These are phyloP conservation scores for Aegilops bicornis DNA, from an alignment of 176 grass and related monocot genomes.

Conservation along the genomic window DNA sequence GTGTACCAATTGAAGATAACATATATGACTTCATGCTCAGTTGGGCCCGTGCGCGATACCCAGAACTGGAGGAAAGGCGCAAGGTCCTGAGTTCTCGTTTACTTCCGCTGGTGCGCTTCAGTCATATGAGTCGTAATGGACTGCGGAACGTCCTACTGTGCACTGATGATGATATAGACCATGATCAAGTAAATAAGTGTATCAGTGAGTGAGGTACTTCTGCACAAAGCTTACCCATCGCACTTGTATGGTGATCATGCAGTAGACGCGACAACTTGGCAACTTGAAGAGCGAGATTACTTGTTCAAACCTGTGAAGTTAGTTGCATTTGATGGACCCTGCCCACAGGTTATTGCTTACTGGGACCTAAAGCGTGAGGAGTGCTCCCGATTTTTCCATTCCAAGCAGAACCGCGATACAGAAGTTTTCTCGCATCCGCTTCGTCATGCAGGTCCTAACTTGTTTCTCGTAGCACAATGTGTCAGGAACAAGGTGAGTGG, in stretches of 20 bases:
- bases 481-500: not conserved
- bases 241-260: slow-evolving; percentile 55
- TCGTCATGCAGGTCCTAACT: not conserved
- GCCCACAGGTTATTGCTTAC: slow-evolving; percentile 69
- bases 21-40: slow-evolving; percentile 66
- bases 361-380: slow-evolving; percentile 80
- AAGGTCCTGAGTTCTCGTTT: slow-evolving; percentile 59
- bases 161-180: slow-evolving; percentile 36
- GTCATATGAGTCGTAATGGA: slow-evolving; percentile 59
- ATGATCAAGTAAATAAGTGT: slow-evolving; percentile 56
- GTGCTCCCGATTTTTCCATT: not conserved
- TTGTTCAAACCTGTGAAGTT: slow-evolving; percentile 68
- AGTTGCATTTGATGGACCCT: slow-evolving; percentile 64
- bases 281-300: slow-evolving; percentile 59
- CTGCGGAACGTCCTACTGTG: slow-evolving; percentile 59
- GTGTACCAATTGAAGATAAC: slow-evolving; percentile 67
- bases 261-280: slow-evolving; percentile 31
- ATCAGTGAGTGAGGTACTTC: slow-evolving; percentile 67
- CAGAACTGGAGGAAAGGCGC: slow-evolving; percentile 54
- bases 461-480: not conserved
- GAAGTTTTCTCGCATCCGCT: not conserved
- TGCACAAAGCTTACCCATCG: slow-evolving; percentile 70
- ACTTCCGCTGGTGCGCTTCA: slow-evolving; percentile 55
- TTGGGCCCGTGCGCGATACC: slow-evolving; percentile 57
- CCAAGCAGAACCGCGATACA: no score